Percentiles rank a stretch among this genome's conserved stretches.
phyloP scores from a whole-genome alignment of 371 early-diverging fungal species.

The Nematocida minor region DNA sequence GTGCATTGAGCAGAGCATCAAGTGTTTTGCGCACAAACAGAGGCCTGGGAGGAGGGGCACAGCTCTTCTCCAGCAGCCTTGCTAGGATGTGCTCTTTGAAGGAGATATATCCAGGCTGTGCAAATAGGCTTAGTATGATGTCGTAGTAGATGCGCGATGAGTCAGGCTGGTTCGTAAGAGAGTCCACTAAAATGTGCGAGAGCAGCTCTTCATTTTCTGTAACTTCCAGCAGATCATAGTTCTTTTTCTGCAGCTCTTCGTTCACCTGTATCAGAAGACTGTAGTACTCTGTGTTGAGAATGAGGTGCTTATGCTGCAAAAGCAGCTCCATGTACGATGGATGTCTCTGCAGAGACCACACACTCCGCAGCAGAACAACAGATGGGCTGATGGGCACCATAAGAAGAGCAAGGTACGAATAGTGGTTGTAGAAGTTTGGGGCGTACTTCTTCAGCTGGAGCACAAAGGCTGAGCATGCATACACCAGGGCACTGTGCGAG shows the following conservation, averaged over 20 bases:
- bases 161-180: conserved; percentile 23
- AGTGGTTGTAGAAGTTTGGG: conserved; percentile 26
- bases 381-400: conserved; percentile 11
- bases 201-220: conserved; percentile 19
- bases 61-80: conserved; percentile 30
- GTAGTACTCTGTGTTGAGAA: conserved; percentile 18
- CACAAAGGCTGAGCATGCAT: conserved; percentile 38
- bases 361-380: conserved; percentile 23
- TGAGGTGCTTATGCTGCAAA: conserved; percentile 13
- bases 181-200: conserved; percentile 37
- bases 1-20: conserved; percentile 11
- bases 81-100: conserved; percentile 34
- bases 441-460: conserved; percentile 27
- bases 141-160: conserved; percentile 22
- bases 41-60: conserved; percentile 29
- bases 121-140: conserved; percentile 14
- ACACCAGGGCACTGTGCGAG: neutral
- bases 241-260: neutral
- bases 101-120: neutral
- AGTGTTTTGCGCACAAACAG: conserved; percentile 29
- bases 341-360: conserved; percentile 39
- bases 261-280: neutral
- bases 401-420: conserved; percentile 20
- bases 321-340: conserved; percentile 10
- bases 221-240: neutral